Percentiles rank a stretch among this genome's conserved stretches.
Conservation (phyloP, 2,329 filamentous ascomycete species). For the Monilinia laxa region DNA sequence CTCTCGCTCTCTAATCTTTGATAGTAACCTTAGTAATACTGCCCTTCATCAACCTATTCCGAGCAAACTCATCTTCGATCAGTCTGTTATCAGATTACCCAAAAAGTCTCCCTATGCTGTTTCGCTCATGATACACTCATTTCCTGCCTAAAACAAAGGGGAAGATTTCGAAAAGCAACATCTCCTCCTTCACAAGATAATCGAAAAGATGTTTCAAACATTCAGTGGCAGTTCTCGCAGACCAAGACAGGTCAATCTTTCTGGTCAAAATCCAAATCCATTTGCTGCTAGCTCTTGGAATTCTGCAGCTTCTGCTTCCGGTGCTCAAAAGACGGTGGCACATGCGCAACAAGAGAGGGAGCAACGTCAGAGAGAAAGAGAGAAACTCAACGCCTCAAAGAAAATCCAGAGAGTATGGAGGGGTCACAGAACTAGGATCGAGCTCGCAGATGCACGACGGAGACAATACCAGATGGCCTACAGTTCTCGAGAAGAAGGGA, state of each 20-base stretch:
- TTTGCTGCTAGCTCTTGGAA: conserved; percentile 64
- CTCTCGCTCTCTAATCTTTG: background rate
- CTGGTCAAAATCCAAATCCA: conserved; percentile 77
- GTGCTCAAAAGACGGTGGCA: conserved; percentile 74
- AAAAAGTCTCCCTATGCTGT: conserved; percentile 31
- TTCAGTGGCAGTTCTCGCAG: conserved; percentile 87
- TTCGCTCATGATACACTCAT: conserved; percentile 27
- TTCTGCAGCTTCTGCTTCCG: conserved; percentile 52
- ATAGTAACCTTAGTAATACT: background rate
- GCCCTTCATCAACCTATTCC: background rate
- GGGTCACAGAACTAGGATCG: conserved; percentile 64
- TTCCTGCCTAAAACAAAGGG: conserved; percentile 22
- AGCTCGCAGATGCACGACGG: conserved; percentile 58
- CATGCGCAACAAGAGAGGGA: conserved; percentile 84
- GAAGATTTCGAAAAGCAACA: background rate
- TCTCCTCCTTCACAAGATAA: conserved; percentile 1
- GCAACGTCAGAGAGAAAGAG: conserved; percentile 76
- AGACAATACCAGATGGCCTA: conserved; percentile 58
- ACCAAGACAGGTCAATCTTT: conserved; percentile 89
- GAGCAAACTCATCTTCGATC: conserved; percentile 4
- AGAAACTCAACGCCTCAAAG: conserved; percentile 70
- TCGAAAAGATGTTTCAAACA: conserved; percentile 73
- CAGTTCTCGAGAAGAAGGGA: background rate
- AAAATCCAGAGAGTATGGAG: conserved; percentile 81
- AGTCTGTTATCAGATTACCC: background rate